phyloP scores from a whole-genome alignment of 2,329 filamentous ascomycete genomes.

The Monosporascus sp. region DNA sequence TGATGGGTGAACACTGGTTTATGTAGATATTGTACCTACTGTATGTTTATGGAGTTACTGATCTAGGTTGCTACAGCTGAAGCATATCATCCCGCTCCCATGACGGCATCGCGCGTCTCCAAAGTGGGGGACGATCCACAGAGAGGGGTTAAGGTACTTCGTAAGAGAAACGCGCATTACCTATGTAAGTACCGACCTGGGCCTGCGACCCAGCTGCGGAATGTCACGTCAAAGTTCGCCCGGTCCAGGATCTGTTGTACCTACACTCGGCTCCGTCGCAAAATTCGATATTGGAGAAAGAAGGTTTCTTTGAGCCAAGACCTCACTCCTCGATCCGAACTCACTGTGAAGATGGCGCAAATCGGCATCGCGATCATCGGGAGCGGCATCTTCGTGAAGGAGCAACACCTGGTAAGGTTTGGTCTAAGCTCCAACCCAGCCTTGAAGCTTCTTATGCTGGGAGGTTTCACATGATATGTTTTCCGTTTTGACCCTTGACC shows the following conservation, averaged over 20 bases:
- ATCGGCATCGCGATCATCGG: conserved; percentile 52
- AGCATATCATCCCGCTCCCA: no score
- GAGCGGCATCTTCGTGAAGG: conserved; percentile 51
- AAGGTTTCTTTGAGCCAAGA: background rate
- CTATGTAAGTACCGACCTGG: background rate
- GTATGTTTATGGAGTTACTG: no score
- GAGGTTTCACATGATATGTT: background rate
- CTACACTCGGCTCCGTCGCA: background rate
- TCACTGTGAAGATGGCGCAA: conserved; percentile 20
- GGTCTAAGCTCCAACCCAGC: background rate
- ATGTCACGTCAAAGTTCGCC: background rate
- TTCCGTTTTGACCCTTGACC: background rate
- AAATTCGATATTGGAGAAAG: background rate
- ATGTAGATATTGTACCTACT: no score
- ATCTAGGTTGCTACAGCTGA: no score
- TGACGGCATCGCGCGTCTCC: no score
- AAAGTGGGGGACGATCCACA: background rate
- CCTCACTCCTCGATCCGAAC: background rate
- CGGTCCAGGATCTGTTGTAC: no score
- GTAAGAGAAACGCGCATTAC: background rate
- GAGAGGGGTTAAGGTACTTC: background rate
- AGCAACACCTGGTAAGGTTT: conserved; percentile 42
- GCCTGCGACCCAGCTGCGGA: background rate
- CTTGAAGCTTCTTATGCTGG: background rate
- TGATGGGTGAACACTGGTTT: no score